These are phyloP conservation scores for Fusarium subtropicale DNA, from an alignment of 2,329 filamentous ascomycete species.

Conservation along the genomic window DNA sequence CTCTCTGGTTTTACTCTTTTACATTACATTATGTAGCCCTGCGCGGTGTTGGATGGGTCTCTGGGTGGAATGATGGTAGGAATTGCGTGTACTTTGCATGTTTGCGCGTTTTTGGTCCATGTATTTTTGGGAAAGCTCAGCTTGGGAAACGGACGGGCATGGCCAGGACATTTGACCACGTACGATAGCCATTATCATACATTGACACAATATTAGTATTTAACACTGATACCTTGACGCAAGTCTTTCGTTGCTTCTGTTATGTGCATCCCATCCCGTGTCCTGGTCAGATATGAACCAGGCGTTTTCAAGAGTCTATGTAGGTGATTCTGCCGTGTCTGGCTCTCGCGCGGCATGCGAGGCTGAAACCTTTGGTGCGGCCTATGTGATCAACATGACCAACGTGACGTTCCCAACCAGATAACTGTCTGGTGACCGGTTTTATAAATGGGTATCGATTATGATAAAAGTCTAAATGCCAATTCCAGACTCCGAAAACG, in stretches of 20 bases:
- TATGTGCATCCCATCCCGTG: background rate
- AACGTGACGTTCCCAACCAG: background rate
- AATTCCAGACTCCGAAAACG: slow-evolving; percentile 33
- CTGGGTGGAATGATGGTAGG: slow-evolving; percentile 28
- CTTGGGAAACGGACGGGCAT: slow-evolving; percentile 13
- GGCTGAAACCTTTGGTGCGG: slow-evolving; percentile 1
- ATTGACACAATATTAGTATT: slow-evolving; percentile 26
- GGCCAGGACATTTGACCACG: slow-evolving; percentile 27
- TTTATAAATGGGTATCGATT: slow-evolving; percentile 44
- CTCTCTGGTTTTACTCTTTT: slow-evolving; percentile 26
- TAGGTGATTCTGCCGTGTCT: background rate
- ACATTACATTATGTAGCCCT: slow-evolving; percentile 39
- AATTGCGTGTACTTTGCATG: slow-evolving; percentile 23
- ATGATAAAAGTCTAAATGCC: slow-evolving; percentile 14
- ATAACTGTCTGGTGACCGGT: background rate
- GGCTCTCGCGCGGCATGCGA: background rate
- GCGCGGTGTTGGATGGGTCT: slow-evolving; percentile 48
- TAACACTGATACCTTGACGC: background rate
- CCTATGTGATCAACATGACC: background rate
- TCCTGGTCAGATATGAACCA: background rate
- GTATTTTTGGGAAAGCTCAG: slow-evolving; percentile 15
- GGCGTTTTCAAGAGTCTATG: background rate
- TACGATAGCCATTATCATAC: slow-evolving; percentile 34
- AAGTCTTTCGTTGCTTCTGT: background rate
- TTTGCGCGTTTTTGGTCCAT: slow-evolving; percentile 18